Evolutionary conservation across 2,329 filamentous ascomycete species (phyloP).

Genomic region (Cercospora sp.): DNA sequence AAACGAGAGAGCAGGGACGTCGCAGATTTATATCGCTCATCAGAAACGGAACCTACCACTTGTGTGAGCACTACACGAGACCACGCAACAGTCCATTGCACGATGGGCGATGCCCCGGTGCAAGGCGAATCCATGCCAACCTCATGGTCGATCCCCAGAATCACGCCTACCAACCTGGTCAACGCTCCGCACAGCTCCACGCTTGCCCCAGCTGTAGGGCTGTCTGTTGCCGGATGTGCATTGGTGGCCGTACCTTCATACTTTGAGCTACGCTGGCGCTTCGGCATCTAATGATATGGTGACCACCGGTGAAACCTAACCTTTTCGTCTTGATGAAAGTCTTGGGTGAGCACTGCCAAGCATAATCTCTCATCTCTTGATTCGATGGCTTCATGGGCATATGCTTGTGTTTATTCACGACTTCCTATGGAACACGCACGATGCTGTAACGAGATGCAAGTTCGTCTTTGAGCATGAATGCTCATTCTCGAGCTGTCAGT

Average conservation of each 20-base stretch:
- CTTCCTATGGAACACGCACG: neutral
- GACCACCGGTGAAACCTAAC: slow-evolving; percentile 5
- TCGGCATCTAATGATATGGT: slow-evolving; percentile 13
- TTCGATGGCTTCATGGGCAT: neutral
- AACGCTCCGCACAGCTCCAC: neutral
- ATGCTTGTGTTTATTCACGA: neutral
- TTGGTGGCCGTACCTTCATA: neutral
- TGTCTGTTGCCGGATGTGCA: neutral
- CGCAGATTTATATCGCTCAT: neutral
- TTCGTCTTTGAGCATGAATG: neutral
- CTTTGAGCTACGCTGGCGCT: neutral
- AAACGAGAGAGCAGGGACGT: neutral
- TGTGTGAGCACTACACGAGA: neutral
- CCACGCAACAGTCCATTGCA: slow-evolving; percentile 2
- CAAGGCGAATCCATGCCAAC: neutral
- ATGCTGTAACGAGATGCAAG: neutral
- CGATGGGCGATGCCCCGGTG: neutral
- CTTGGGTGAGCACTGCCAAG: slow-evolving; percentile 13
- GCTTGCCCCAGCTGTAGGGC: slow-evolving; percentile 1
- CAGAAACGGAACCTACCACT: neutral
- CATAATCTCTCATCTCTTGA: neutral
- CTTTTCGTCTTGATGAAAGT: neutral
- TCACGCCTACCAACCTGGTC: neutral
- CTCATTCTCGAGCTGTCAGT: neutral
- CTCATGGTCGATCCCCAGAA: slow-evolving; percentile 1